Percentiles rank a stretch among this genome's conserved stretches.
phyloP scores from a whole-genome alignment of 345 rosid species.

The Eucalyptus grandis region DNA sequence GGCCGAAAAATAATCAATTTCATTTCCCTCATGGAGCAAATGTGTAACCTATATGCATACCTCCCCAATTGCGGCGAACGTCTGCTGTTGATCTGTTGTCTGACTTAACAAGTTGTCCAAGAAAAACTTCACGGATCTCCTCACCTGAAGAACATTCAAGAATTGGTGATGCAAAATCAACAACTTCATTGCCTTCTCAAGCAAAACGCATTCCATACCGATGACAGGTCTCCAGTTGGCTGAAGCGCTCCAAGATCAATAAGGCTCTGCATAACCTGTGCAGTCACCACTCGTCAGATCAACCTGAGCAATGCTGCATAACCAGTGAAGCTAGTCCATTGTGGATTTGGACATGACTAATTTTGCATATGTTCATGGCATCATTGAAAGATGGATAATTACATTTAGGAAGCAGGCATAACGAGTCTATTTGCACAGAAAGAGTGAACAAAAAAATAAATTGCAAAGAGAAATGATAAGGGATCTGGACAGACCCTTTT shows the following conservation, averaged over 20 bases:
- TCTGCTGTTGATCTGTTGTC: conserved; percentile 77
- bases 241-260: conserved; percentile 91
- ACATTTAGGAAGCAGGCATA: neutral
- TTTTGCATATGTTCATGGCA: neutral
- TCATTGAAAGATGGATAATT: neutral
- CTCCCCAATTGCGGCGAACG: conserved; percentile 86
- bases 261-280: conserved; percentile 74
- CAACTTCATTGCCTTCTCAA: neutral
- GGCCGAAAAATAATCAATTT: neutral
- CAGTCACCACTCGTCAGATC: conserved; percentile 5
- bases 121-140: conserved; percentile 92
- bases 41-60: conserved; percentile 7
- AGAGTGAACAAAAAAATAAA: neutral
- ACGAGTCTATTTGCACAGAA: neutral
- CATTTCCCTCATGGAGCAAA: neutral
- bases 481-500: conserved; percentile 38
- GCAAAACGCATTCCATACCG: conserved; percentile 22
- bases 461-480: neutral
- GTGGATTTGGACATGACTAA: neutral
- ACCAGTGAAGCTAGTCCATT: neutral
- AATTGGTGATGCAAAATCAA: neutral
- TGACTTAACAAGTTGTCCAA: conserved; percentile 76
- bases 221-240: conserved; percentile 87
- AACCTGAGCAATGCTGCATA: neutral
- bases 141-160: conserved; percentile 37